phyloP scores from a whole-genome alignment of 78 protist genomes.

The Guillardia theta region DNA sequence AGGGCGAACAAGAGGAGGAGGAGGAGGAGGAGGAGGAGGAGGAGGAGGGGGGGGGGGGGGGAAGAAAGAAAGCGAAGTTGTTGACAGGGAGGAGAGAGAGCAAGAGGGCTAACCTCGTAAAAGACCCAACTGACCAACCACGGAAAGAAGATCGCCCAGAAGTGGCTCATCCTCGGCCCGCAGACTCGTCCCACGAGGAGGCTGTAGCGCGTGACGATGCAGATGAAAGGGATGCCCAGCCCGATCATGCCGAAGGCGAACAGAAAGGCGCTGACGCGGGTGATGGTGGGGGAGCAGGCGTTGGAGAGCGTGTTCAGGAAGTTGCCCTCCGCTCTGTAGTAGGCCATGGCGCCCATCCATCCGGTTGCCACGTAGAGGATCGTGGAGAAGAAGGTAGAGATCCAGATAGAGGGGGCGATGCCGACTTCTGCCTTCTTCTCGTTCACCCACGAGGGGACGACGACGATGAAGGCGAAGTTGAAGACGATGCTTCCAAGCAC shows the following conservation, averaged over 20 bases:
- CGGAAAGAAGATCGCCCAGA: background rate
- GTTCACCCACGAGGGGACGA: slow-evolving; percentile 35
- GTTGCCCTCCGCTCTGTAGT: background rate
- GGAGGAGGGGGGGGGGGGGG: too few species aligned
- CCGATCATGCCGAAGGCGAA: slow-evolving; percentile 19
- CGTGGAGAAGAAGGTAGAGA: background rate
- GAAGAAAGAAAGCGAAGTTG: too few species aligned
- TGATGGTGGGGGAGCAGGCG: slow-evolving; percentile 8
- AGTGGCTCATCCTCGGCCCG: slow-evolving; percentile 1
- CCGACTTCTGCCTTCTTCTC: background rate
- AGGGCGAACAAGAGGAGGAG: too few species aligned
- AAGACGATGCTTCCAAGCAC: slow-evolving; percentile 18
- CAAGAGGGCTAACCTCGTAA: too few species aligned
- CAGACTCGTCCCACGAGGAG: slow-evolving; percentile 35
- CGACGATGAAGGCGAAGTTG: slow-evolving; percentile 34
- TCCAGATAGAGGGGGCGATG: background rate
- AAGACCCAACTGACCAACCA: slow-evolving; percentile 33
- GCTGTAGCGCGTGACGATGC: slow-evolving; percentile 11
- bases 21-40: too few species aligned
- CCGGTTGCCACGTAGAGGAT: background rate
- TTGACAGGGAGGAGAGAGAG: too few species aligned
- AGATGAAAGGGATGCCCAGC: slow-evolving; percentile 3
- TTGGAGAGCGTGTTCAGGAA: slow-evolving; percentile 34
- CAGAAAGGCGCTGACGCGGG: background rate
- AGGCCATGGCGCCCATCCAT: slow-evolving; percentile 1